Evolutionary conservation across 345 rosid species (phyloP).

Genomic region (Diplotaxis tenuifolia): DNA sequence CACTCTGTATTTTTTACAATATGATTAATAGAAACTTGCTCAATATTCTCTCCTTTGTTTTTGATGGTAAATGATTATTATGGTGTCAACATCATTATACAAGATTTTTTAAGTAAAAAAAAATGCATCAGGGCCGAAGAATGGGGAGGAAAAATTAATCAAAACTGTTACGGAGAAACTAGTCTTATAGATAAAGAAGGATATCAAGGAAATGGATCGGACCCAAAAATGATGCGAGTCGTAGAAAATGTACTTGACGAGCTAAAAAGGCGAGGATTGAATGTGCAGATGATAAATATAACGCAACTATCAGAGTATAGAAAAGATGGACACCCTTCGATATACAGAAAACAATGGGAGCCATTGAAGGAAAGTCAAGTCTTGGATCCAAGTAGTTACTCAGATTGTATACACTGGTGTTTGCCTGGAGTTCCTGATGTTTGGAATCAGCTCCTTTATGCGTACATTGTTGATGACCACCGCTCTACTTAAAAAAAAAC

Average conservation of each 20-base stretch:
- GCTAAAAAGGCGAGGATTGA: slow-evolving; percentile 49
- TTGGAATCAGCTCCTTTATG: slow-evolving; percentile 84
- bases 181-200: slow-evolving; percentile 47
- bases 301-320: slow-evolving; percentile 75
- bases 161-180: slow-evolving; percentile 65
- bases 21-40: too few species aligned
- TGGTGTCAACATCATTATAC: neutral
- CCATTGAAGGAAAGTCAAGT: slow-evolving; percentile 46
- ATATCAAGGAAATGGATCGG: slow-evolving; percentile 51
- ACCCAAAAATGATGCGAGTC: slow-evolving; percentile 50
- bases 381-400: slow-evolving; percentile 55
- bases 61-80: neutral
- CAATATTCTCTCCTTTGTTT: neutral
- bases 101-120: neutral
- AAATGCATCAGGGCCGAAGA: slow-evolving; percentile 48
- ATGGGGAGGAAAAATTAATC: slow-evolving; percentile 58
- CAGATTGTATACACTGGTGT: slow-evolving; percentile 94
- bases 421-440: slow-evolving; percentile 94
- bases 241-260: slow-evolving; percentile 46
- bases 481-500: slow-evolving; percentile 15
- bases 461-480: slow-evolving; percentile 41
- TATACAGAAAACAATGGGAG: slow-evolving; percentile 72
- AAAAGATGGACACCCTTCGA: slow-evolving; percentile 79
- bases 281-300: slow-evolving; percentile 62
- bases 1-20: neutral